These are phyloP conservation scores for Macrolepiota fuliginosa DNA, from an alignment of 768 basidiomycete genomes.

Conservation along the genomic window DNA sequence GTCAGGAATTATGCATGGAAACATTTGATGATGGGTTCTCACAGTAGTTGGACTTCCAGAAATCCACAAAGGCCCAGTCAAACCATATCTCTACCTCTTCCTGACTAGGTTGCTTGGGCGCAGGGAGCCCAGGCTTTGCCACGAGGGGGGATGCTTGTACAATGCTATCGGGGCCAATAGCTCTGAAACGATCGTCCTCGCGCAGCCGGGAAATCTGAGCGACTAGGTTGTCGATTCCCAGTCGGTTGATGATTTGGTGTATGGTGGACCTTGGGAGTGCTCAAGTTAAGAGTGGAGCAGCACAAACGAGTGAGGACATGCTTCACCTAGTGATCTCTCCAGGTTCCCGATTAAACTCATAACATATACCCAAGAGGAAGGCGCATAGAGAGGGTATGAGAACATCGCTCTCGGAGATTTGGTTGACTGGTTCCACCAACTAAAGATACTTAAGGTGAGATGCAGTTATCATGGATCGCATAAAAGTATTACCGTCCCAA, in stretches of 20 bases:
- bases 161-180: conserved; percentile 80
- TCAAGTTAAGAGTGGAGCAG: conserved; percentile 3
- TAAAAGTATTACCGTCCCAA: conserved; percentile 76
- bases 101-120: conserved; percentile 34
- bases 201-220: conserved; percentile 84
- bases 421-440: conserved; percentile 95
- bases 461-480: background rate
- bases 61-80: conserved; percentile 97
- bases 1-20: background rate
- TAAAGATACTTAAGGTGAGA: conserved; percentile 26
- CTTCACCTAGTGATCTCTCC: conserved; percentile 90
- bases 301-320: background rate
- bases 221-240: conserved; percentile 86
- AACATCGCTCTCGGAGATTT: conserved; percentile 80
- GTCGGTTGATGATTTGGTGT: conserved; percentile 84
- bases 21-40: conserved; percentile 23
- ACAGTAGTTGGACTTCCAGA: conserved; percentile 99
- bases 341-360: conserved; percentile 94
- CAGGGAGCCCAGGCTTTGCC: conserved; percentile 27
- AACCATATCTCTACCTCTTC: conserved; percentile 93
- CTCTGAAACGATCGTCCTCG: conserved; percentile 92
- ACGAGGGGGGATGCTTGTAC: conserved; percentile 56
- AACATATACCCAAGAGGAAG: conserved; percentile 90
- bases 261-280: conserved; percentile 63
- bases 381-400: conserved; percentile 88